These are phyloP conservation scores for Eucalyptus microcorys DNA, from an alignment of 345 rosid species.

Conservation along the genomic window DNA sequence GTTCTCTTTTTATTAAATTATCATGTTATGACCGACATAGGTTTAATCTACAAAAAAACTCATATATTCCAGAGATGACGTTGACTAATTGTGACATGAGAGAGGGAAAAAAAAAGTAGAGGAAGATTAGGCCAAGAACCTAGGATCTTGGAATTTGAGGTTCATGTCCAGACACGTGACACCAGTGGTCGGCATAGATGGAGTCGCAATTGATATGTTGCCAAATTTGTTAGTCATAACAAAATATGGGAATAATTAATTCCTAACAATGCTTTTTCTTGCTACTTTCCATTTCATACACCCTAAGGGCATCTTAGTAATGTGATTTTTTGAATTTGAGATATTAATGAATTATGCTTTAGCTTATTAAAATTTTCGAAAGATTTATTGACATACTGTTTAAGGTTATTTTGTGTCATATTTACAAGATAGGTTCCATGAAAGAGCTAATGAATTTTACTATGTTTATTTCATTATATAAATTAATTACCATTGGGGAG, in stretches of 20 bases:
- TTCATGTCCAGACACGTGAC: neutral
- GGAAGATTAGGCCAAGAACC: neutral
- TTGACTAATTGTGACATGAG: neutral
- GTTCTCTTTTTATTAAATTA: neutral
- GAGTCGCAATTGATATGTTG: neutral
- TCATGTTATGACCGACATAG: fast-evolving
- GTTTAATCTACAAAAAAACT: fast-evolving
- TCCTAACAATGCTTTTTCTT: neutral
- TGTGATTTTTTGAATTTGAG: neutral
- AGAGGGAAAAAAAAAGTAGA: neutral
- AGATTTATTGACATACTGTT: neutral
- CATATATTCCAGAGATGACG: fast-evolving
- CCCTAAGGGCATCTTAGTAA: neutral
- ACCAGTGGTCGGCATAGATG: neutral
- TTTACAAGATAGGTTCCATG: neutral
- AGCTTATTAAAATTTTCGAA: neutral
- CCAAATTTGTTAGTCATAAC: neutral
- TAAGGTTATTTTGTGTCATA: neutral
- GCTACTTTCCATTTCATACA: neutral
- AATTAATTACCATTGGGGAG: neutral
- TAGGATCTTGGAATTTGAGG: neutral
- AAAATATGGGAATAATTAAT: neutral
- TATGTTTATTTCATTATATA: neutral
- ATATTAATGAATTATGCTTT: neutral
- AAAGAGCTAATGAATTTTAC: neutral